phyloP scores from a whole-genome alignment of 768 basidiomycete genomes.

The Xerocomus brunneocitrinus region DNA sequence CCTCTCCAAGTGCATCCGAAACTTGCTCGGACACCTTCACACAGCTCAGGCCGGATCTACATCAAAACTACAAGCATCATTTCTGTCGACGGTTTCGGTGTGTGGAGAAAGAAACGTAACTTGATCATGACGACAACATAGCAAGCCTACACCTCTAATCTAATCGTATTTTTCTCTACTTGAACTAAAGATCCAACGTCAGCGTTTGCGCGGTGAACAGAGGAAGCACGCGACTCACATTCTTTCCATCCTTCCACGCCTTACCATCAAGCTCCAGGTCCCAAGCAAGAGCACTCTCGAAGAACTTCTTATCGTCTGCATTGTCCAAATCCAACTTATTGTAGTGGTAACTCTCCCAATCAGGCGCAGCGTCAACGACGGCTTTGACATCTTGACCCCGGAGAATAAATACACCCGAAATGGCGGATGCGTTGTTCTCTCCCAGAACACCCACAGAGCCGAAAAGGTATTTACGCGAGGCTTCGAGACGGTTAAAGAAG shows the following conservation, averaged over 20 bases:
- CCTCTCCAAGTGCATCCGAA: not conserved
- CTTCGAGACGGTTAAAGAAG: slow-evolving; percentile 98
- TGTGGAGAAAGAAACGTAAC: slow-evolving; percentile 1
- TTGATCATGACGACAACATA: slow-evolving; percentile 3
- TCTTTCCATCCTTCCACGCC: slow-evolving; percentile 89
- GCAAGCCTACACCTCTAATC: slow-evolving; percentile 25
- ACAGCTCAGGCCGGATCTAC: not conserved
- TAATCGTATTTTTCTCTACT: slow-evolving; percentile 10
- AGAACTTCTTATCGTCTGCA: slow-evolving; percentile 78
- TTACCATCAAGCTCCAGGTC: slow-evolving; percentile 85
- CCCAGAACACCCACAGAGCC: slow-evolving; percentile 92
- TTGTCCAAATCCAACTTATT: slow-evolving; percentile 71
- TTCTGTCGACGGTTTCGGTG: not conserved
- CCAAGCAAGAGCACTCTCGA: slow-evolving; percentile 92
- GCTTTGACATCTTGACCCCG: slow-evolving; percentile 73
- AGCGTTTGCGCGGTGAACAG: not conserved
- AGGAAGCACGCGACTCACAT: slow-evolving; percentile 48
- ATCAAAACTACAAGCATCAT: not conserved
- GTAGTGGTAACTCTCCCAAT: slow-evolving; percentile 87
- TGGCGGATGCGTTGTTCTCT: slow-evolving; percentile 66
- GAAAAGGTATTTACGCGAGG: slow-evolving; percentile 94
- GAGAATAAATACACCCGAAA: slow-evolving; percentile 76
- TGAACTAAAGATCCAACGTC: slow-evolving; percentile 17
- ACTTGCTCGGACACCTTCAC: too few species aligned
- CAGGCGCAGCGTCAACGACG: slow-evolving; percentile 78